Percentiles rank a stretch among this genome's conserved stretches.
phyloP scores from a whole-genome alignment of 139 green algal genomes.

The Pseudopediastrum boryanum region DNA sequence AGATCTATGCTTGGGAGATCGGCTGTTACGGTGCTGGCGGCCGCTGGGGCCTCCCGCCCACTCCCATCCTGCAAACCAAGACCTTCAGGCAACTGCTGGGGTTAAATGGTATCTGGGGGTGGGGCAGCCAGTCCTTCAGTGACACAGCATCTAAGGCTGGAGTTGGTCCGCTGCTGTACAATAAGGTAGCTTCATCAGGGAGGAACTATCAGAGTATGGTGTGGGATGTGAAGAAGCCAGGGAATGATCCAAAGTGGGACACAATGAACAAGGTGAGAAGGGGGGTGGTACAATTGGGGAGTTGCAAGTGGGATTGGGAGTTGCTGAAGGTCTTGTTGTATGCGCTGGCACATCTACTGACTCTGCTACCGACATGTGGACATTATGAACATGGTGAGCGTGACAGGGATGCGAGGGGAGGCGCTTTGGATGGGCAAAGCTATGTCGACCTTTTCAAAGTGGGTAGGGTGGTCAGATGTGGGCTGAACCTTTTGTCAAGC shows the following conservation, averaged over 20 bases:
- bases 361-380: too few relatives aligned
- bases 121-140: slow-evolving; percentile 34
- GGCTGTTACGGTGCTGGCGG: slow-evolving; percentile 34
- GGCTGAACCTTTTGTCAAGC: too few relatives aligned
- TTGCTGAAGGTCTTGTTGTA: too few relatives aligned
- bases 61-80: not conserved
- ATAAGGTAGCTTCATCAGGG: slow-evolving; percentile 17
- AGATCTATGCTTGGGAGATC: slow-evolving; percentile 41
- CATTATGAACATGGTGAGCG: too few relatives aligned
- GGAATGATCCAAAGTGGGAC: slow-evolving; percentile 34
- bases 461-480: too few relatives aligned
- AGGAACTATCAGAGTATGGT: slow-evolving; percentile 42
- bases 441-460: too few relatives aligned
- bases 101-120: slow-evolving; percentile 47
- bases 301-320: too few relatives aligned
- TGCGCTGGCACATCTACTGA: too few relatives aligned
- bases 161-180: slow-evolving; percentile 23
- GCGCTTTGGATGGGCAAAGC: too few relatives aligned
- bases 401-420: too few relatives aligned
- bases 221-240: slow-evolving; percentile 35
- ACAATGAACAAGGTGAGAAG: slow-evolving; percentile 32
- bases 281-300: too few relatives aligned
- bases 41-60: slow-evolving; percentile 37
- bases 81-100: slow-evolving; percentile 32
- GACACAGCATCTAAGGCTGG: not conserved